Percentiles rank a stretch among this genome's conserved stretches.
Evolutionary conservation across 1,284 basidiomycete species (phyloP).

Genomic region (Tylopilus sp.): DNA sequence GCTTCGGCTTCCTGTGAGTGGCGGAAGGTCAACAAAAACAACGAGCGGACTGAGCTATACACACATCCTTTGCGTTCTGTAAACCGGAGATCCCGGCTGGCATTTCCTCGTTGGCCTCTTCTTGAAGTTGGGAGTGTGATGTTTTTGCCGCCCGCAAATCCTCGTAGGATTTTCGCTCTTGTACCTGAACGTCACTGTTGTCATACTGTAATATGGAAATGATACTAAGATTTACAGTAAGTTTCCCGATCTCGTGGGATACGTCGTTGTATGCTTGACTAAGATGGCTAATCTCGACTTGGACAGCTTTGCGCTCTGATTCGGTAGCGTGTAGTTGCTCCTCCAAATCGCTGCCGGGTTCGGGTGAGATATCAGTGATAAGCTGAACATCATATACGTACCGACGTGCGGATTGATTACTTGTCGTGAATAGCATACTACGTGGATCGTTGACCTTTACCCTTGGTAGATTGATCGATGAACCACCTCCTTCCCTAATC

Average conservation of each 20-base stretch:
- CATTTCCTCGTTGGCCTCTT: constrained; percentile 69
- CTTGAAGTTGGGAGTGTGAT: constrained; percentile 41
- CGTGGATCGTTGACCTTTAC: constrained; percentile 40
- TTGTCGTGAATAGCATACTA: constrained; percentile 47
- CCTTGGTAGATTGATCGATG: constrained; percentile 39
- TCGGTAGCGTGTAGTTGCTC: constrained; percentile 26
- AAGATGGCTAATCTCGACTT: constrained; percentile 16
- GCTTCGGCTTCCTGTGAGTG: constrained; percentile 48
- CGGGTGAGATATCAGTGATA: not conserved
- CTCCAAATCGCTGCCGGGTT: constrained; percentile 26
- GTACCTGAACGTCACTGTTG: constrained; percentile 21
- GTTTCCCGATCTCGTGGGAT: constrained; percentile 16
- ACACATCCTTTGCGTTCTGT: constrained; percentile 52
- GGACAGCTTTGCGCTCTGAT: constrained; percentile 22
- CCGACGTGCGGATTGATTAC: constrained; percentile 36
- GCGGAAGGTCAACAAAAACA: not conserved
- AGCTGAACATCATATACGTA: constrained; percentile 16
- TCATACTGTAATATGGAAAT: not conserved
- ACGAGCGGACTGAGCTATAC: constrained; percentile 7
- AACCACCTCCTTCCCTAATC: constrained; percentile 61
- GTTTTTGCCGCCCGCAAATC: constrained; percentile 32
- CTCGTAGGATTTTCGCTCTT: constrained; percentile 26
- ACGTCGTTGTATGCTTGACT: constrained; percentile 23
- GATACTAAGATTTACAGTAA: constrained; percentile 19
- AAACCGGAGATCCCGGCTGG: constrained; percentile 70